Conservation (phyloP, 768 basidiomycete species). For the Stropharia rugosoannulata region DNA sequence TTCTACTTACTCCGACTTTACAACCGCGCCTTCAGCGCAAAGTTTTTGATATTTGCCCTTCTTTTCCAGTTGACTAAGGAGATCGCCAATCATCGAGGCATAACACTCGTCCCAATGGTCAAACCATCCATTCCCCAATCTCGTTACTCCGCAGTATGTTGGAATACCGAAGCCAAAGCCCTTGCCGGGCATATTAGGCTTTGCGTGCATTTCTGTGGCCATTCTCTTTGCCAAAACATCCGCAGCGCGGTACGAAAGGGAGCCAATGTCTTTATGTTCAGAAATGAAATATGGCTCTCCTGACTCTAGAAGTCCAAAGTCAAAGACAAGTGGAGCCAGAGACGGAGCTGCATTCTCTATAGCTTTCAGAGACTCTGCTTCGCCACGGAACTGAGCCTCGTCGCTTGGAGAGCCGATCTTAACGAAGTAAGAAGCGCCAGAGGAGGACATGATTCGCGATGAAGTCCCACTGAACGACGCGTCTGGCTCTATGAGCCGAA, state of each 20-base stretch:
- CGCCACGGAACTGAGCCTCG: slow-evolving; percentile 65
- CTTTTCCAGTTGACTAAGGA: slow-evolving; percentile 45
- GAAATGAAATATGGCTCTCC: slow-evolving; percentile 68
- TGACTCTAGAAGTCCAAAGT: slow-evolving; percentile 39
- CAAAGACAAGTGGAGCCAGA: slow-evolving; percentile 57
- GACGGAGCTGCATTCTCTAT: slow-evolving; percentile 68
- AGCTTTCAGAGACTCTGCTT: slow-evolving; percentile 65
- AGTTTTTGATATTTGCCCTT: slow-evolving; percentile 43
- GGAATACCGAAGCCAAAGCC: slow-evolving; percentile 69
- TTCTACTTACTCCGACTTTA: slow-evolving; percentile 32
- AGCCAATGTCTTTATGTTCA: slow-evolving; percentile 63
- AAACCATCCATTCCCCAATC: slow-evolving; percentile 72
- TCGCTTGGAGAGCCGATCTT: slow-evolving; percentile 56
- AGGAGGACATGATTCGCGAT: slow-evolving; percentile 55
- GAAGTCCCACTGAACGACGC: slow-evolving; percentile 43
- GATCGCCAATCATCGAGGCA: slow-evolving; percentile 55
- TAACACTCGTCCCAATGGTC: slow-evolving; percentile 72
- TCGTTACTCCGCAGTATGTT: slow-evolving; percentile 76
- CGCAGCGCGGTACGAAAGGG: slow-evolving; percentile 46
- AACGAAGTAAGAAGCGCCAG: slow-evolving; percentile 57
- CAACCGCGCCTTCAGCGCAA: slow-evolving; percentile 48
- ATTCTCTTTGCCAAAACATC: slow-evolving; percentile 55
- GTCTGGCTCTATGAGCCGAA: slow-evolving; percentile 49
- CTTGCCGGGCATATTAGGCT: slow-evolving; percentile 45
- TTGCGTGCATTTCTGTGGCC: slow-evolving; percentile 64